Base-by-base conservation (phyloP, 805 yeast species). In the Dipodascus albidus region DNA sequence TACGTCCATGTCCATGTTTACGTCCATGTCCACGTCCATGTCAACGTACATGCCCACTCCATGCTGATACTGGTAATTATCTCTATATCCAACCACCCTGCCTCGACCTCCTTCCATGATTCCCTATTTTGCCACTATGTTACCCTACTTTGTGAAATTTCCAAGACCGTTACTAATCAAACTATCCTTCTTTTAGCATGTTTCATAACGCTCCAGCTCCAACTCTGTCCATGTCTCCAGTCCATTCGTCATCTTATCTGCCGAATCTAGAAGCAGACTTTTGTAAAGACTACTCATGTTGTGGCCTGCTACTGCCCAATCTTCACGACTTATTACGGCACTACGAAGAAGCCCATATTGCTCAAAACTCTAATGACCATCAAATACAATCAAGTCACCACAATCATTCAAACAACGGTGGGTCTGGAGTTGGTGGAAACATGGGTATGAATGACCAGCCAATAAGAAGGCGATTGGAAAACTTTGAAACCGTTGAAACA, bases 181-280 rank as follows among this genome's bases (percentile, higher is more conserved):
- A n/a, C n/a, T n/a, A n/a, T 31, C 15, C 15, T 19, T 19, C 3
- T n/a, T 38, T 38, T 38, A 38, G 65, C 50, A 58, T 67, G 62
- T 58, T 64, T 54, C 62, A 64, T 54, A 59, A 61, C 42, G 50
- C 54, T 53, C 62, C 57, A 66, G 69, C 56, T 55, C 65, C 48
- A 56, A 66, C 58, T 62, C 70, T 78, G 68, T 77, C 83, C 60
- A 87, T 88, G 53, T 87, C 87, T 38, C 78, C 83, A 21, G 72
- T 79, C 54, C 77, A 80, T 55, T 70, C 76, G 42, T 80, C 91
- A 6, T 79, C 93, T 6, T 93, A 91, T 67, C 75, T 93, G 57
- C 96, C 98, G 19, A 87, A 87, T 63, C 74, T 91, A 55, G 99
- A 91, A 69, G 96, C 96, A 8, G 90, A 90, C 67, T 93, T 91